Evolutionary conservation across 148 eudicot genomes (phyloP), one percentile per base, ranked within the genome.

Genomic region (Rhododendron mucronatum): DNA sequence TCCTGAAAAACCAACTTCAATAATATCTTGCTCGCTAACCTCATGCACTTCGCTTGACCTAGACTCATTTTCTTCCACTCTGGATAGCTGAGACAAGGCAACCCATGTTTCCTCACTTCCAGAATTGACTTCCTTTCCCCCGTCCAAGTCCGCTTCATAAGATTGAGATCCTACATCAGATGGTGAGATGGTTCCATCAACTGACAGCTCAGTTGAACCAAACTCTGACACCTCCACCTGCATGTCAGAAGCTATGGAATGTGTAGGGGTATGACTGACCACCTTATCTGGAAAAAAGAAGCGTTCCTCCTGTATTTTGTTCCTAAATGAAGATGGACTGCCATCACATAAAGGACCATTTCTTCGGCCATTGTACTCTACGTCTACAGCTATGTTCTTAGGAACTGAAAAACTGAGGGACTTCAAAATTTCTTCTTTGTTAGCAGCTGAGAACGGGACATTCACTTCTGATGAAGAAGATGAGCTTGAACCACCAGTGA

Each of bases 161-260:
- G 84, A 84, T 28, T 84, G 86, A 30, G 94, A 89, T 77, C 88
- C 94, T 53, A 86, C 90, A 82, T 92, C 98, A 13, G 89, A 83
- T 15, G 89, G 94, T 53, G 93, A 91, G 30, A 71, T 90, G 69
- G 86, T 90, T 35, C 82, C 91, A 18, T 90, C 93, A 3, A 59
- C 37, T 23, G 84, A 85, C 35, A 82, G 8, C 12, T 84, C 87
- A 37, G 94, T 92, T 10, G 96, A 94, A 37, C 95, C 88, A 1
- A 89, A 84, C 28, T 97, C 98, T 2, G 98, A 95, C 61, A 95
- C 89, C 91, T 95, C 98, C 3, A 95, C 99, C 78, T 93, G 98
- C 93, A 97, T 83, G 84, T 97, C 98, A 2, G 98, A 97, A 78
- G 98, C 98, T 20, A 94, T 91, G 3, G 99, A 97, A 83, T 85